A percentile compares a stretch with the other conserved stretches of the same genome.
Conservation (phyloP, 2,329 filamentous ascomycete genomes). For the Microsporum audouinii region DNA sequence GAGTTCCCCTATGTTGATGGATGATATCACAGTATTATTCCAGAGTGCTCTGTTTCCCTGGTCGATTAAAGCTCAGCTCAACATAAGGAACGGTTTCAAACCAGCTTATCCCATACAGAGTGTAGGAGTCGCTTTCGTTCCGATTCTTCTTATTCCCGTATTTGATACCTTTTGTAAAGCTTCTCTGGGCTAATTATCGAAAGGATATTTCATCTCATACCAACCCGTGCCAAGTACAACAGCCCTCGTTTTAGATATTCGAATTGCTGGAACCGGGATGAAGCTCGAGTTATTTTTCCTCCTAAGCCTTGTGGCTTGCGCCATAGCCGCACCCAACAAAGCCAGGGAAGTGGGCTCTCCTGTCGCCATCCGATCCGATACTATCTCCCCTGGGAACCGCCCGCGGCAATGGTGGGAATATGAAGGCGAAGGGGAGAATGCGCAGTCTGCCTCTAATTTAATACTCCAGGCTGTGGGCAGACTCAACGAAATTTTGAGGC, state of each 20-base stretch:
- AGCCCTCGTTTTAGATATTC: not conserved
- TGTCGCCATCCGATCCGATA: not conserved
- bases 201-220: not conserved
- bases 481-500: not conserved
- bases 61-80: too few relatives aligned
- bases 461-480: not conserved
- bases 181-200: too few relatives aligned
- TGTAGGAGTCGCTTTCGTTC: not conserved
- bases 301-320: not conserved
- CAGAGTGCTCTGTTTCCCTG: not conserved
- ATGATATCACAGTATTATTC: not conserved
- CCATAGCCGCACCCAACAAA: not conserved
- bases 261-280: not conserved
- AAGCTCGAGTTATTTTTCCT: not conserved
- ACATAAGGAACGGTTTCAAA: not conserved
- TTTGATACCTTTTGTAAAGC: too few relatives aligned
- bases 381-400: not conserved
- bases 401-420: not conserved
- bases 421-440: not conserved
- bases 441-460: not conserved
- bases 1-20: not conserved
- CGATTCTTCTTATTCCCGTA: not conserved
- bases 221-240: not conserved
- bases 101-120: not conserved
- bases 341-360: not conserved